These are phyloP conservation scores for Sonneratia caseolaris DNA, from an alignment of 345 rosid genomes.

Conservation along the genomic window DNA sequence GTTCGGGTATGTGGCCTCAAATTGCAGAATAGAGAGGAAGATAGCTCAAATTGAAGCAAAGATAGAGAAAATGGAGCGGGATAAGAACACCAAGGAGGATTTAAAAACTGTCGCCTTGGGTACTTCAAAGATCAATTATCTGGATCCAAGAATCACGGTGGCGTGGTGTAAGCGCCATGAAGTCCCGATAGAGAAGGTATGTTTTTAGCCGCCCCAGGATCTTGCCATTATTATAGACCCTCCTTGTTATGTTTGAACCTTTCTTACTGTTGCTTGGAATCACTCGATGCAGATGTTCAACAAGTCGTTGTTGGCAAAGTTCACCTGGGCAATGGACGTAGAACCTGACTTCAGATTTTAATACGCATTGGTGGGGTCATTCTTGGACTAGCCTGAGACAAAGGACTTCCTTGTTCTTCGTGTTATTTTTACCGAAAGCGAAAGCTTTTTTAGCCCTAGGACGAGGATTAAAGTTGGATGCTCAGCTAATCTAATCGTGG, in stretches of 20 bases:
- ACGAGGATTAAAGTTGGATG: slow-evolving; percentile 8
- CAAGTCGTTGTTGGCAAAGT: slow-evolving; percentile 86
- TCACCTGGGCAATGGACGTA: slow-evolving; percentile 95
- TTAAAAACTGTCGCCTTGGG: slow-evolving; percentile 91
- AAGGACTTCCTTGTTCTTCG: background rate
- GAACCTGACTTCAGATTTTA: slow-evolving; percentile 91
- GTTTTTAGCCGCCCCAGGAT: background rate
- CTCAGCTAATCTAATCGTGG: slow-evolving; percentile 13
- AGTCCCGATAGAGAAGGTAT: slow-evolving; percentile 95
- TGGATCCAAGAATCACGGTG: slow-evolving; percentile 94
- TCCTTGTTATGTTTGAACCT: background rate
- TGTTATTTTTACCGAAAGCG: background rate
- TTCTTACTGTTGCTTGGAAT: background rate
- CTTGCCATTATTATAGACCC: background rate
- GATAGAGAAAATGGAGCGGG: slow-evolving; percentile 72
- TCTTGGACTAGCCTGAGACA: background rate
- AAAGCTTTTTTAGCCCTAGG: slow-evolving; percentile 1
- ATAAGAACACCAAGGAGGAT: slow-evolving; percentile 71
- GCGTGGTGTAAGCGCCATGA: slow-evolving; percentile 99
- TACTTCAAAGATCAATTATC: slow-evolving; percentile 89
- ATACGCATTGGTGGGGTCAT: slow-evolving; percentile 5
- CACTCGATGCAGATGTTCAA: slow-evolving; percentile 55
- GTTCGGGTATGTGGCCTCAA: background rate
- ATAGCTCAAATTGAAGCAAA: slow-evolving; percentile 44
- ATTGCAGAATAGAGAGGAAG: slow-evolving; percentile 65